Evolutionary conservation across 495 filamentous ascomycete genomes (phyloP).

Genomic region (Hypomontagnella monticulosa): DNA sequence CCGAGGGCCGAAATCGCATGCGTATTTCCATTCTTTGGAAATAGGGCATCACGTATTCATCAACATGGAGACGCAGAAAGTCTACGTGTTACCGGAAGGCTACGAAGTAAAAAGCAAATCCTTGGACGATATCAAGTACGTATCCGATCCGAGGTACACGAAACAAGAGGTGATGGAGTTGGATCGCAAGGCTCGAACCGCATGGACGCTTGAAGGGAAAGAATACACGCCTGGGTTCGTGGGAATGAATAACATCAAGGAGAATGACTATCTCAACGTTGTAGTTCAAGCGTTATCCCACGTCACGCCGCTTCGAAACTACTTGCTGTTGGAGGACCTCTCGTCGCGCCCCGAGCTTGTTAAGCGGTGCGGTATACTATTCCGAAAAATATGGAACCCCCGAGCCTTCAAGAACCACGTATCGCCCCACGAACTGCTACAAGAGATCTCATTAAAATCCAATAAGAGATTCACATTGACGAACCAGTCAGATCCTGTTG

Average conservation of each 20-base stretch:
- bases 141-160: conserved; percentile 89
- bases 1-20: conserved; percentile 90
- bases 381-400: conserved; percentile 98
- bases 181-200: conserved; percentile 77
- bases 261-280: conserved; percentile 98
- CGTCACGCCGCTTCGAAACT: conserved; percentile 89
- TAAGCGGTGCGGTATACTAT: conserved; percentile 86
- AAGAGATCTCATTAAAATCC: conserved; percentile 89
- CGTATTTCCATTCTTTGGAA: conserved; percentile 97
- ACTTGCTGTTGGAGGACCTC: conserved; percentile 86
- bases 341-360: conserved; percentile 63
- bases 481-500: conserved; percentile 91
- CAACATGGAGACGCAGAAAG: conserved; percentile 94
- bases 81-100: conserved; percentile 95
- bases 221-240: conserved; percentile 95
- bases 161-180: conserved; percentile 80
- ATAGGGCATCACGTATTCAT: conserved; percentile 96
- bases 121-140: conserved; percentile 98
- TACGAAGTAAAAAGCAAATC: conserved; percentile 97
- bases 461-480: conserved; percentile 94
- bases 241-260: conserved; percentile 99
- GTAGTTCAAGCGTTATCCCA: conserved; percentile 94
- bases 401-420: conserved; percentile 97
- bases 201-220: conserved; percentile 81
- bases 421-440: conserved; percentile 94